These are phyloP conservation scores for Paraconiothyrium brasiliense DNA, from an alignment of 2,329 filamentous ascomycete genomes.

Conservation along the genomic window DNA sequence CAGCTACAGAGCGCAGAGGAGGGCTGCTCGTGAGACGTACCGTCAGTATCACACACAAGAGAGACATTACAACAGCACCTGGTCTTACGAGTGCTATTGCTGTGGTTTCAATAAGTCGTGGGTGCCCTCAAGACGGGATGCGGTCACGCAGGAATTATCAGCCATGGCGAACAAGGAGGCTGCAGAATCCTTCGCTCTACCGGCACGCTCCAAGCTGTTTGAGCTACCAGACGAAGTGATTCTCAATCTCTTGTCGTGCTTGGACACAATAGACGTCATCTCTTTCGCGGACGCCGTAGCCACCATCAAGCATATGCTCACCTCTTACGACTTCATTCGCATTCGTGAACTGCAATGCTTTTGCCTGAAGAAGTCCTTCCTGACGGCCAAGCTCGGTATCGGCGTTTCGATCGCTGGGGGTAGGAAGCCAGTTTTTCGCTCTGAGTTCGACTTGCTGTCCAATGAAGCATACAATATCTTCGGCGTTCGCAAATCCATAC, in stretches of 20 bases:
- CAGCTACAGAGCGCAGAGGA: conserved; percentile 17
- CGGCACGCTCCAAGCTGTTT: conserved; percentile 29
- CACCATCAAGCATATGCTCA: conserved; percentile 47
- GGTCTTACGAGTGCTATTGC: conserved; percentile 3
- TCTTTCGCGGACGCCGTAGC: conserved; percentile 51
- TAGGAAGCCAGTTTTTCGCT: conserved; percentile 47
- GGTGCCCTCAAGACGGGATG: neutral
- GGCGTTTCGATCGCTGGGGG: conserved; percentile 47
- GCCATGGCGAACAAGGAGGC: neutral
- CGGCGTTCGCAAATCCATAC: conserved; percentile 53
- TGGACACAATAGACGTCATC: conserved; percentile 48
- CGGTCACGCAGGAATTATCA: neutral
- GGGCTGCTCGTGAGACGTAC: neutral
- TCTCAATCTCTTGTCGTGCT: conserved; percentile 34
- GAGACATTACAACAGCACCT: neutral
- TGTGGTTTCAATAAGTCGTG: conserved; percentile 14
- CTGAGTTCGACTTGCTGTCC: conserved; percentile 62
- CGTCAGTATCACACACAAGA: neutral
- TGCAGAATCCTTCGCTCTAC: no score
- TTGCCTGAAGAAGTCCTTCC: conserved; percentile 55
- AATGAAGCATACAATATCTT: conserved; percentile 51
- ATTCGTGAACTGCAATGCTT: conserved; percentile 60
- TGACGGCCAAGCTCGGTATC: conserved; percentile 54
- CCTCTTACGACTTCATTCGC: conserved; percentile 49
- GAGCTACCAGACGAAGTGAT: conserved; percentile 55